Evolutionary conservation across 805 yeast genomes (phyloP), one percentile per base, ranked within the genome.

Genomic region (Ogataea paradorogensis): DNA sequence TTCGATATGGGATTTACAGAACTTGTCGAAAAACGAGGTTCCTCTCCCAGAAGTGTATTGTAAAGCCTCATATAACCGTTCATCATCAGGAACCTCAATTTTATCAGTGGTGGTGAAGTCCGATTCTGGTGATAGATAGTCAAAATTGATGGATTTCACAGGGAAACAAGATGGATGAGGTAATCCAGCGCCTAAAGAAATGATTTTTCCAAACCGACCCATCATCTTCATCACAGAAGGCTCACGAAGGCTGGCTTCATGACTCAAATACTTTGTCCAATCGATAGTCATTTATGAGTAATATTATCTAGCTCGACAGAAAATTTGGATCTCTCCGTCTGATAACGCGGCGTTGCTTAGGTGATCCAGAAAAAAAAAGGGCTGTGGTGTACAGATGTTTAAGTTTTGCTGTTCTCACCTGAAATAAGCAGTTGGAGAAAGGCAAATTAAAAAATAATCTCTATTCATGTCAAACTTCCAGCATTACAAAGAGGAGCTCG

Each of bases 161-260:
- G 82, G 80, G 59, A 76, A 76, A 51, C 69, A 70, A 39, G 67
- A 71, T 2, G 76, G 59, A 45, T 73, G 71, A 3, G 82, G 82
- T 40, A 76, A 62, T 0, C 82, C 82, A n/a, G 76, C 73, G n/a
- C 78, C 78, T 35, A 76, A 62, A 31, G 73, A 74, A 8, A 76
- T 67, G 53, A 70, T 56, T 5, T 67, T 70, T 7, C 41, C 46
- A 9, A 31, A 42, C 10, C 43, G 32, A 11, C 52, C 53, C 40
- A 49, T 39, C 40, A 38, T 34, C 27, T 55, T 45, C 63, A 61
- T 60, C 16, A 56, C 59, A 2, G 63, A 55, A 4, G 55, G 51
- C 10, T 34, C n/a, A 40, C 65, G 48, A 6, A 60, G 46, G 9
- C 43, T 46, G 1, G 60, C 63, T 38, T 61, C 65, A 9, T 36